phyloP scores from a whole-genome alignment of 2,329 filamentous ascomycete genomes.

The Pyrenophora graminea region DNA sequence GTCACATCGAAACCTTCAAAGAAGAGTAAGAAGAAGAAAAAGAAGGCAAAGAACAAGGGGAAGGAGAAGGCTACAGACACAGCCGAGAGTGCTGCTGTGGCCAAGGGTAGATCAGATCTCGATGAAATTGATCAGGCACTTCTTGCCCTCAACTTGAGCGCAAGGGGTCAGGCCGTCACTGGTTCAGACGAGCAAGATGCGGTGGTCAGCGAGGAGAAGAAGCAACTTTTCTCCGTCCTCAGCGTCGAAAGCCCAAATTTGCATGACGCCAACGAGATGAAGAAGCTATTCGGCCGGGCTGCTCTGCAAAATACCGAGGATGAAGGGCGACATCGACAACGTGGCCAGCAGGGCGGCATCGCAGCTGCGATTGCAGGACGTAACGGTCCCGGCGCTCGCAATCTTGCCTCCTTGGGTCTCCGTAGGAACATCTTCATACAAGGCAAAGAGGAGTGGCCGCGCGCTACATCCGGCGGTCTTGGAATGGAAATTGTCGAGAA shows the following conservation, averaged over 20 bases:
- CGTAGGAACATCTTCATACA: slow-evolving; percentile 83
- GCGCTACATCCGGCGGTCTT: slow-evolving; percentile 76
- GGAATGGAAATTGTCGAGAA: slow-evolving; percentile 74
- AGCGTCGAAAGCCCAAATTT: slow-evolving; percentile 72
- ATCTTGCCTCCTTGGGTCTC: slow-evolving; percentile 71
- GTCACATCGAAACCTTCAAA: slow-evolving; percentile 44
- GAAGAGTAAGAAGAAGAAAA: slow-evolving; percentile 64
- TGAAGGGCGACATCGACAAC: slow-evolving; percentile 53
- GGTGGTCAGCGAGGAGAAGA: slow-evolving; percentile 45
- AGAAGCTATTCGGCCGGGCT: slow-evolving; percentile 69
- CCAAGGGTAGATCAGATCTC: slow-evolving; percentile 42
- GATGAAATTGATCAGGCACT: slow-evolving; percentile 72
- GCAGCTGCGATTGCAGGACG: slow-evolving; percentile 60
- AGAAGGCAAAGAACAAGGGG: slow-evolving; percentile 60
- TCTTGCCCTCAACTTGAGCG: slow-evolving; percentile 57
- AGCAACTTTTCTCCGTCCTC: slow-evolving; percentile 59
- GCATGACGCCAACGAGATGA: slow-evolving; percentile 91
- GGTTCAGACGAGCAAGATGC: slow-evolving; percentile 23
- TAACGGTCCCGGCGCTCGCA: slow-evolving; percentile 61
- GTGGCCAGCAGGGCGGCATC: slow-evolving; percentile 63
- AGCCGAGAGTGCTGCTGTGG: slow-evolving; percentile 18
- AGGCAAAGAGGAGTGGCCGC: slow-evolving; percentile 85
- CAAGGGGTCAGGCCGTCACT: slow-evolving; percentile 21
- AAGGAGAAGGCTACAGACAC: slow-evolving; percentile 53
- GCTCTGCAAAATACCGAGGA: slow-evolving; percentile 63